Evolutionary conservation across 208 protist genomes (phyloP), one percentile per base, ranked within the genome.

Genomic region (Trichomonas tenax): DNA sequence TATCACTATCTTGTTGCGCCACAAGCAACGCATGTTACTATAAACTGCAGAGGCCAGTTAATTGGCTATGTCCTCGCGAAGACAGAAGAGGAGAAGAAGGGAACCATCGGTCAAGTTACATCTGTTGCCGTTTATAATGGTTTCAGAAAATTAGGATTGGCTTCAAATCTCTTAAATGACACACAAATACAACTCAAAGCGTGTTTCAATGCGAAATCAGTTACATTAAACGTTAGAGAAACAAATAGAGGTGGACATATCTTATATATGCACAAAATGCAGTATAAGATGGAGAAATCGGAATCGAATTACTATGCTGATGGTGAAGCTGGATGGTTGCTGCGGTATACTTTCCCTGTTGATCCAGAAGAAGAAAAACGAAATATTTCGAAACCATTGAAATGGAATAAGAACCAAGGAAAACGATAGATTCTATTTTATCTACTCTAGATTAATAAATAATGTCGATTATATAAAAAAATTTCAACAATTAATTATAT

Each of bases 211-310:
- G 40, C 44, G 0, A 26, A 93, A 38, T 93, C 41, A 15, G 86
- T 93, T 34, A 93, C 41, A 48, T 93, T 93, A 44, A 93, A 93
- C 51, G 86, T 93, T 3, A 23, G 86, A 38, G 86, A 93, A 93
- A 93, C 86, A 38, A 93, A 93, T 51, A 23, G 86, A 93, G 86
- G 40, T 38, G 86, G 40, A 8, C 86, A 93, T 40, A 93, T 93
- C 34, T 38, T 93, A 17, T 93, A 93, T 51, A 41, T 48, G n/a
- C 17, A 93, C 0, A 93, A 21, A 51, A 23, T 93, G 14, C 40
- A 41, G 9, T 93, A 93, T 51, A 93, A 93, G 15, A 49, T 93
- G 17, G n/a, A 48, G 2, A 41, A 34, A 17, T 41, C 44, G 44
- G 86, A 93, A 9, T 23, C 45, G 17, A 31, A 41, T n/a, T 93